Base-by-base conservation (phyloP, 345 rosid genomes). In the Acer yangbiense region DNA sequence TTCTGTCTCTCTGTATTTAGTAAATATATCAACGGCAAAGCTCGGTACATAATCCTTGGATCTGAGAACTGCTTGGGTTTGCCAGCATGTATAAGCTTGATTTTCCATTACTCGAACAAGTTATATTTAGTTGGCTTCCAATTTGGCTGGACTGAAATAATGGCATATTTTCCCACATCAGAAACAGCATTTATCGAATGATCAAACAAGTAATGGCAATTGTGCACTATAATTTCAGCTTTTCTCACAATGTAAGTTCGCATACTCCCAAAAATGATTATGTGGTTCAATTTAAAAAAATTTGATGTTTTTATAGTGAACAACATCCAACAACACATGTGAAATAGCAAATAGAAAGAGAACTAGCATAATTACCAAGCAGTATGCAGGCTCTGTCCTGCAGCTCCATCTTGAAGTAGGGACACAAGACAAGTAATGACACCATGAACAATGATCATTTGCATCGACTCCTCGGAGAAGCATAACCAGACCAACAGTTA, bases 371-470 rank as follows among this genome's bases (percentile, higher is more conserved):
- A 73, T 80, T 91, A 93, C 98, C 88, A 68, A 74, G 93, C 98
- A 95, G 71, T 68, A 84, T 13, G 83, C 85, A 73, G 95, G 90
- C 70, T 88, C 85, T 35, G 88, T 77, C 68, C 81, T 89, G 91
- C 98, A 93, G 80, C 94, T 93, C 98, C 98, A 95, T 78, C 80
- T 86, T 3, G 91, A 90, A 64, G 98, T 95, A 71, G 98, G 98
- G 72, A 95, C 85, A 69, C 98, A 93, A 44, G 98, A 95, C 83
- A 95, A 84, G 69, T 93, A 95, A 81, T 93, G 98, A 77, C 98
- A 95, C 98, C 98, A 95, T 2, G 98, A 95, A 82, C 98, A 93
- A 77, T 90, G 97, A 55, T 95, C 87, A 80, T 95, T 93, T 66
- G 97, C 98, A 85, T 95, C 87, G 0, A 89, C 88, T 80, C 97